Base-by-base conservation (phyloP, 805 yeast species). In the Saccharomycopsis sp. region DNA sequence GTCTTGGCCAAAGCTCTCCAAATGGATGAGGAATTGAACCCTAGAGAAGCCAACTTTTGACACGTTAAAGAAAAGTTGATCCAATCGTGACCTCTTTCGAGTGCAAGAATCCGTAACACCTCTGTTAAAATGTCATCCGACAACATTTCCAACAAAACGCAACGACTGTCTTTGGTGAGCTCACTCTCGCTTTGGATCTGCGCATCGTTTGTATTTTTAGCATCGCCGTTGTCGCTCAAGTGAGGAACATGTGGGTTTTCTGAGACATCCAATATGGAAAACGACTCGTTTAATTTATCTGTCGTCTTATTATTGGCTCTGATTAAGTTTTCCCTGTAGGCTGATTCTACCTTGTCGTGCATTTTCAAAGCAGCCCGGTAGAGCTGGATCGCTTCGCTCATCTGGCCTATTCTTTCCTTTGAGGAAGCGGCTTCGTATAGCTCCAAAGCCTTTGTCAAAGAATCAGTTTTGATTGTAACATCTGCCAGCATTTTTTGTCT, bases 371-470 rank as follows among this genome's bases (percentile, higher is more conserved):
- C 95, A 48, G 69, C 67, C 47, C 94, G 64, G 58, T 87, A 87
- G 49, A 62, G 69, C 36, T 65, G 71, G 20, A 84, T 75, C 1
- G 95, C 95, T 52, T 86, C 95, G n/a, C 83, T 69, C 74, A 86
- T 68, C 46, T 75, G 64, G 0, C 95, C 95, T 37, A 66, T 71
- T 25, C 70, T 63, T 58, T 87, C 96, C 53, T 78, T 78, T 36
- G 69, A 73, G 0, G 78, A 73, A 2, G 86, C 96, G 38, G 66
- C 58, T 50, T 80, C 86, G 63, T 83, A 86, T 17, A 73, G 60
- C 38, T 64, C 66, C 31, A 85, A 60, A 2, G 95, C 94, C 35
- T 19, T 25, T 9, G 27, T n/a, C 27, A 25, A 9, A n/a, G n/a
- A n/a, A n/a, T n/a, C n/a, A n/a, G n/a, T n/a, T n/a, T n/a, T n/a